Percentiles rank a stretch among this genome's conserved stretches.
These are phyloP conservation scores for Saitozyma podzolica DNA, from an alignment of 768 basidiomycete species.

Conservation along the genomic window DNA sequence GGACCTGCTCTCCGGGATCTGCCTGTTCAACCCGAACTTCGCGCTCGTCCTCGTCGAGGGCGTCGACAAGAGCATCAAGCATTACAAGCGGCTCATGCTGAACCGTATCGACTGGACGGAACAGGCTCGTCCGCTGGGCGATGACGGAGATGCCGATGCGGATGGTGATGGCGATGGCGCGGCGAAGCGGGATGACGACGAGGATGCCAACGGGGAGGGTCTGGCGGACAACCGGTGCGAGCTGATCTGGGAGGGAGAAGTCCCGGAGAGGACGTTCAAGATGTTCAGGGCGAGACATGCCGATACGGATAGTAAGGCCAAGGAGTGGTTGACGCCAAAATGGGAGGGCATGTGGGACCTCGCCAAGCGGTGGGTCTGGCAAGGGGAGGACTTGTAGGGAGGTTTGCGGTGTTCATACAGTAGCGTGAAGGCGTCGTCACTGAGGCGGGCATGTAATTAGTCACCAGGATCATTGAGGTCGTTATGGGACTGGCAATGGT, in stretches of 20 bases:
- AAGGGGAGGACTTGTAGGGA: constrained; percentile 38
- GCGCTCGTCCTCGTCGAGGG: constrained; percentile 93
- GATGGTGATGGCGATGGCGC: constrained; percentile 58
- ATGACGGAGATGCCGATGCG: constrained; percentile 42
- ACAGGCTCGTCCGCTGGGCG: constrained; percentile 73
- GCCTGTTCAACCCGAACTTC: constrained; percentile 86
- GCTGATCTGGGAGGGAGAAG: constrained; percentile 87
- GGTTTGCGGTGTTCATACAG: neutral
- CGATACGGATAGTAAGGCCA: constrained; percentile 69
- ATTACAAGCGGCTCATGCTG: constrained; percentile 83
- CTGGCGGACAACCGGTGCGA: constrained; percentile 85
- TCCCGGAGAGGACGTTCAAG: constrained; percentile 78
- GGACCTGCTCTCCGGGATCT: constrained; percentile 78
- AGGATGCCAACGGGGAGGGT: constrained; percentile 30
- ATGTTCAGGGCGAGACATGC: constrained; percentile 68
- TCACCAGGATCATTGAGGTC: no score
- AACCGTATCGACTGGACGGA: constrained; percentile 93
- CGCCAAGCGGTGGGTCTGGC: constrained; percentile 67
- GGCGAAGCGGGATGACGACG: constrained; percentile 24
- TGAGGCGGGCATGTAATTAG: neutral
- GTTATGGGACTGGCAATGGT: no score
- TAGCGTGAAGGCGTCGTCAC: neutral
- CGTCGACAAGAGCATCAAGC: constrained; percentile 75
- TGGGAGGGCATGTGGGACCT: constrained; percentile 91
- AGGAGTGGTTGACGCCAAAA: constrained; percentile 80